Percentiles rank a stretch among this genome's conserved stretches.
Conservation (phyloP, 495 filamentous ascomycete genomes). For the Aspergillus bridgeri region DNA sequence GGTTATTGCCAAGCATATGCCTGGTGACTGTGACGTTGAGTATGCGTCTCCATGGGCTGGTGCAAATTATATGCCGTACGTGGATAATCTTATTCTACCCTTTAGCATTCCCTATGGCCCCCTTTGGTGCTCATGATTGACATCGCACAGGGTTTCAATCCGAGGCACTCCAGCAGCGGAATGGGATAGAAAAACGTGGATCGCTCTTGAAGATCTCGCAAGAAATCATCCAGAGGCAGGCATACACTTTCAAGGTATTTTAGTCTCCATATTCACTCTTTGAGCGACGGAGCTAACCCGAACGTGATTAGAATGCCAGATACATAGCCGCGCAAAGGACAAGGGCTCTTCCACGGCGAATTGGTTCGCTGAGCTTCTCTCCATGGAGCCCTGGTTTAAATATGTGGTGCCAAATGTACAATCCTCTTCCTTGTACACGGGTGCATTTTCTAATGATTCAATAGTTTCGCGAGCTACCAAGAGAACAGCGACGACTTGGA, state of each 20-base stretch:
- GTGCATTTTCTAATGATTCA: slow-evolving; percentile 1
- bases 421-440: too few species aligned
- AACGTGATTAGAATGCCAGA: slow-evolving; percentile 2
- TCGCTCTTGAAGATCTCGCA: slow-evolving; percentile 54
- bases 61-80: slow-evolving; percentile 77
- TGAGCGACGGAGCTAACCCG: too few species aligned
- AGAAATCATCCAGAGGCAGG: slow-evolving; percentile 71
- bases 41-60: slow-evolving; percentile 91
- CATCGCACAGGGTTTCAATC: neutral
- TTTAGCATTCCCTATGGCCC: too few species aligned
- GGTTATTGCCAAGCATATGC: slow-evolving; percentile 68
- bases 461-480: slow-evolving; percentile 31
- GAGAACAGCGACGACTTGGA: slow-evolving; percentile 52
- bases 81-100: neutral
- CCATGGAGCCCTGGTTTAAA: slow-evolving; percentile 69
- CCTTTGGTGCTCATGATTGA: neutral
- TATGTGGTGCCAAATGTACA: slow-evolving; percentile 61
- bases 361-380: slow-evolving; percentile 57
- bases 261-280: too few species aligned
- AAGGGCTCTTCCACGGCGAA: slow-evolving; percentile 33
- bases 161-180: slow-evolving; percentile 1
- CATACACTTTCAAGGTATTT: slow-evolving; percentile 72
- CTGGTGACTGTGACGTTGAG: slow-evolving; percentile 89
- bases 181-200: slow-evolving; percentile 63
- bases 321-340: slow-evolving; percentile 57